These are phyloP conservation scores for Phylloporus arenicola DNA, from an alignment of 768 basidiomycete species.

Conservation along the genomic window DNA sequence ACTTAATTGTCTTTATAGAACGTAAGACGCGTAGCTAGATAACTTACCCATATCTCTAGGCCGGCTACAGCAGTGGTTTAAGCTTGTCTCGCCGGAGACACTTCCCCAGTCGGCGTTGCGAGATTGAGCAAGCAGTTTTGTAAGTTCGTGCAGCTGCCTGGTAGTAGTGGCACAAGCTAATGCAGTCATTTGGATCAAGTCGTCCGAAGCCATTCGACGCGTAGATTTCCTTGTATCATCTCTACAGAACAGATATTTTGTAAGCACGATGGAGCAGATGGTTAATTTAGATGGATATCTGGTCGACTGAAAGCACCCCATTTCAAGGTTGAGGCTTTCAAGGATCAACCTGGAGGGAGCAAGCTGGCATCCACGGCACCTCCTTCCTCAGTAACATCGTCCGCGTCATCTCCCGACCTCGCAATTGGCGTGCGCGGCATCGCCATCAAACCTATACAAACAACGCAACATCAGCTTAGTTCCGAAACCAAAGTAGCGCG, in stretches of 20 bases:
- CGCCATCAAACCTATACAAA: slow-evolving; percentile 78
- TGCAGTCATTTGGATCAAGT: neutral
- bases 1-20: too few relatives aligned
- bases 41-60: too few relatives aligned
- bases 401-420: slow-evolving; percentile 52
- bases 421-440: slow-evolving; percentile 95
- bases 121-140: neutral
- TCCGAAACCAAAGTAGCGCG: neutral
- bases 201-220: neutral
- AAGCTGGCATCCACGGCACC: slow-evolving; percentile 82
- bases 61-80: too few relatives aligned
- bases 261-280: neutral
- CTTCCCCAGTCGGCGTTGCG: neutral
- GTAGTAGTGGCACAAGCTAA: too few relatives aligned
- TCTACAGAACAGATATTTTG: neutral
- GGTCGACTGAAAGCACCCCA: too few relatives aligned
- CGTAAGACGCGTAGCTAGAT: too few relatives aligned
- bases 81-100: too few relatives aligned
- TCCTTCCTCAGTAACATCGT: slow-evolving; percentile 44
- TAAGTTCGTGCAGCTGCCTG: neutral
- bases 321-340: neutral
- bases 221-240: neutral
- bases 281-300: neutral
- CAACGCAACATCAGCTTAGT: neutral
- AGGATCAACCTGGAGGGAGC: slow-evolving; percentile 82